These are phyloP conservation scores for Dactylonectria macrodidyma DNA, from an alignment of 2,329 filamentous ascomycete species.

Conservation along the genomic window DNA sequence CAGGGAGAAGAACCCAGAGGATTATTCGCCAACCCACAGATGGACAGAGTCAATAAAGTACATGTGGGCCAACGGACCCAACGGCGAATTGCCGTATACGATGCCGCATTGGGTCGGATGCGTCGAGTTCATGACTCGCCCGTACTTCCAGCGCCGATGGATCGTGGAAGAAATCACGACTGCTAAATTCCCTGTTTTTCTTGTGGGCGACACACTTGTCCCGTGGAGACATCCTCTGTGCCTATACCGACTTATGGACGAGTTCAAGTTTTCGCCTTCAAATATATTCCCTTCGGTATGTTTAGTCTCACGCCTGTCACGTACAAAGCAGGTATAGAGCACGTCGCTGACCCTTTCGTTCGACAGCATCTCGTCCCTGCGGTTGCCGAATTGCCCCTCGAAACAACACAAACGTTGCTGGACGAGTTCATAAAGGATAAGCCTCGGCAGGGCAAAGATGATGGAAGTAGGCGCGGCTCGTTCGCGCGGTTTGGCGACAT, in stretches of 20 bases:
- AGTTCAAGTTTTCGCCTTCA: conserved; percentile 52
- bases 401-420: neutral
- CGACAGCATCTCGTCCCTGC: neutral
- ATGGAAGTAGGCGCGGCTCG: too few relatives aligned
- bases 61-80: conserved; percentile 39
- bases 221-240: conserved; percentile 54
- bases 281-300: conserved; percentile 46
- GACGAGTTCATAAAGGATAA: neutral
- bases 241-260: conserved; percentile 53
- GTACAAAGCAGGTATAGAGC: neutral
- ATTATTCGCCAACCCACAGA: conserved; percentile 52
- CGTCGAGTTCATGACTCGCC: conserved; percentile 49
- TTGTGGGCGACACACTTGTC: conserved; percentile 54
- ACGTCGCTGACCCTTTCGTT: neutral
- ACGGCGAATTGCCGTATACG: conserved; percentile 42
- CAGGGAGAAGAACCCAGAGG: conserved; percentile 49
- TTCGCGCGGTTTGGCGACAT: too few relatives aligned
- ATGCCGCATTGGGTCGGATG: conserved; percentile 43
- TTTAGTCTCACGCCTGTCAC: neutral
- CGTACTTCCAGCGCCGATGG: conserved; percentile 55
- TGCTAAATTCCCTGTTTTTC: conserved; percentile 49
- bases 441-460: neutral
- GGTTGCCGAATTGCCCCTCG: neutral
- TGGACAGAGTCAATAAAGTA: conserved; percentile 49
- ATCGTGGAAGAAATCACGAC: conserved; percentile 55